phyloP scores from a whole-genome alignment of 495 filamentous ascomycete species.

The Pyronema omphalodes region DNA sequence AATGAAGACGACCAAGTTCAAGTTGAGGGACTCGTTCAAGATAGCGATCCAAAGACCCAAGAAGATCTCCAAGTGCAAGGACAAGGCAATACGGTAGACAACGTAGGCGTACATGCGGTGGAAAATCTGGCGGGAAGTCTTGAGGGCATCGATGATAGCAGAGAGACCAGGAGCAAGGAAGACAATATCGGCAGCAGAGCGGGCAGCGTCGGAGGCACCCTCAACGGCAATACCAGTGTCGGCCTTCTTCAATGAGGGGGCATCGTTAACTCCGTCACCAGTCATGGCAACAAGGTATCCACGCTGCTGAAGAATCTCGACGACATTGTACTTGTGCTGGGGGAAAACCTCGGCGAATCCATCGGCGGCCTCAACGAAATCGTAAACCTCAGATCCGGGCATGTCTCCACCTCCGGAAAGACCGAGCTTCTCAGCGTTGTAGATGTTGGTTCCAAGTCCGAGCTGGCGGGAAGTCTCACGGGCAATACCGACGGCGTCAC shows the following conservation, averaged over 20 bases:
- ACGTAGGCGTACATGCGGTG: conserved; percentile 96
- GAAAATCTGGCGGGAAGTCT: conserved; percentile 89
- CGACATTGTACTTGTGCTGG: conserved; percentile 95
- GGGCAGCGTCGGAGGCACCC: conserved; percentile 80
- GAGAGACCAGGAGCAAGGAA: conserved; percentile 82
- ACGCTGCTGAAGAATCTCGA: conserved; percentile 90
- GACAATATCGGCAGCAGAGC: conserved; percentile 84
- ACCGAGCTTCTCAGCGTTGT: conserved; percentile 77
- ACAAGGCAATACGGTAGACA: conserved; percentile 85
- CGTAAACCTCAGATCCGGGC: conserved; percentile 80
- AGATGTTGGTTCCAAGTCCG: conserved; percentile 82
- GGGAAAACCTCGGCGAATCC: conserved; percentile 94
- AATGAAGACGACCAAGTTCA: conserved; percentile 77
- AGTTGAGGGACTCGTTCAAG: conserved; percentile 62
- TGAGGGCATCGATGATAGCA: conserved; percentile 82
- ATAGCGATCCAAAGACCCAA: conserved; percentile 81
- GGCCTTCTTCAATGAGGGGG: conserved; percentile 87
- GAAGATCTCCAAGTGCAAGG: conserved; percentile 76
- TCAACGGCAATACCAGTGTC: conserved; percentile 90
- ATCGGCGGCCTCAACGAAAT: conserved; percentile 89
- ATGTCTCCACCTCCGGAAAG: conserved; percentile 66
- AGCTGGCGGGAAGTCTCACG: conserved; percentile 78
- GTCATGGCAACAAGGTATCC: conserved; percentile 96
- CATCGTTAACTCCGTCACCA: conserved; percentile 95
- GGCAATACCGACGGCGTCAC: conserved; percentile 85